Conservation (phyloP, 805 yeast species). For the Lachancea meyersii region DNA sequence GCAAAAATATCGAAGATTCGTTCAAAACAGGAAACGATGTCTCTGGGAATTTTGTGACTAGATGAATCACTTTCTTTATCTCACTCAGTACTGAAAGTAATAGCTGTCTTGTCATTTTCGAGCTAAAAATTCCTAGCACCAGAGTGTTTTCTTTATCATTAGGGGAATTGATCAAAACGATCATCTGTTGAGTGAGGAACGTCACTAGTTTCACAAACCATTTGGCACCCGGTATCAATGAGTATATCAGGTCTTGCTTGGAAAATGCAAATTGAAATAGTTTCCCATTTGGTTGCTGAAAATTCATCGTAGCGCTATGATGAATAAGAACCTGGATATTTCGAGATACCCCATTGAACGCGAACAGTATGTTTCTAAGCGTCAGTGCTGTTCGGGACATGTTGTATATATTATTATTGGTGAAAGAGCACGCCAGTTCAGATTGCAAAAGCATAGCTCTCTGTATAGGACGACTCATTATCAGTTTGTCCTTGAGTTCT, state of each 20-base stretch:
- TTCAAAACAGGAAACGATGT: constrained; percentile 38
- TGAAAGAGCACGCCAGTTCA: constrained; percentile 30
- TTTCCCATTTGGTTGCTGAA: constrained; percentile 44
- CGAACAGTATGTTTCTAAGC: constrained; percentile 30
- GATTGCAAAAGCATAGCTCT: constrained; percentile 31
- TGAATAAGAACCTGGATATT: constrained; percentile 21
- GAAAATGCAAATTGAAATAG: constrained; percentile 45
- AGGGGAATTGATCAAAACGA: constrained; percentile 37
- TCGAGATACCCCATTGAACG: constrained; percentile 33
- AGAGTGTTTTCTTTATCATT: constrained; percentile 33
- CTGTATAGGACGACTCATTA: constrained; percentile 33
- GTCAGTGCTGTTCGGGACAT: constrained; percentile 30
- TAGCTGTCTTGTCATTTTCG: constrained; percentile 65
- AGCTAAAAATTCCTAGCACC: constrained; percentile 52
- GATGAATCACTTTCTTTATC: constrained; percentile 52
- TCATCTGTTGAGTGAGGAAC: constrained; percentile 64
- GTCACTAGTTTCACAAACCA: constrained; percentile 82
- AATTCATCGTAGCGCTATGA: constrained; percentile 34
- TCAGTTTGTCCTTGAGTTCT: constrained; percentile 33
- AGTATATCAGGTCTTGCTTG: constrained; percentile 57
- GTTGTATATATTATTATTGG: constrained; percentile 24
- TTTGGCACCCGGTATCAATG: constrained; percentile 68
- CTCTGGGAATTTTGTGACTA: constrained; percentile 50
- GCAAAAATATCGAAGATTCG: constrained; percentile 30
- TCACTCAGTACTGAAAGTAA: constrained; percentile 62